Conservation (phyloP, 1,284 basidiomycete species). For the Tylopilus orsonianus region DNA sequence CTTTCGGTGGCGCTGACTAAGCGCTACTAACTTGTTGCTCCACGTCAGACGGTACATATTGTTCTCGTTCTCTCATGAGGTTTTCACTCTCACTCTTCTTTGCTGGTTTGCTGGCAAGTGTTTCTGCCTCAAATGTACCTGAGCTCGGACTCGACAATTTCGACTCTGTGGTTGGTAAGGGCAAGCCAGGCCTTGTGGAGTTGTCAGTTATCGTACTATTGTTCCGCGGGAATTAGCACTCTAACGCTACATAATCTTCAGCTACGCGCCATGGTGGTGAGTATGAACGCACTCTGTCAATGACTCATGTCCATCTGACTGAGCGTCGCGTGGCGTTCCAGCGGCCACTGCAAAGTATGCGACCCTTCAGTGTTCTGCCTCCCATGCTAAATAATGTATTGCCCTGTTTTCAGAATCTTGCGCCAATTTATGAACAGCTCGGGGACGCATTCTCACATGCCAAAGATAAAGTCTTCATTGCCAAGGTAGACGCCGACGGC, state of each 20-base stretch:
- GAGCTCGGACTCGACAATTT: constrained; percentile 79
- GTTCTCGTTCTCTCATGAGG: constrained; percentile 52
- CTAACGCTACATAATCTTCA: constrained; percentile 30
- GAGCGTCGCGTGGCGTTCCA: constrained; percentile 28
- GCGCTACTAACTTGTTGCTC: constrained; percentile 17
- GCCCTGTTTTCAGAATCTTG: constrained; percentile 60
- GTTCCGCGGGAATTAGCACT: neutral
- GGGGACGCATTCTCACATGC: constrained; percentile 80
- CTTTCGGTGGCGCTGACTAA: constrained; percentile 26
- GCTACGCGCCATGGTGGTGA: constrained; percentile 85
- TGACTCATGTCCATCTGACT: neutral
- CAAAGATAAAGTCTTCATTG: constrained; percentile 84
- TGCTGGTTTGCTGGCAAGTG: constrained; percentile 55
- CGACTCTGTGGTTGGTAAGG: constrained; percentile 70
- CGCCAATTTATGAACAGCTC: constrained; percentile 85
- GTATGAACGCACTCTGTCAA: constrained; percentile 26
- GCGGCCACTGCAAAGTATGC: constrained; percentile 79
- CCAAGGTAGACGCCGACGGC: constrained; percentile 93
- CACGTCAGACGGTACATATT: constrained; percentile 25
- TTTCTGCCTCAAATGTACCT: constrained; percentile 76
- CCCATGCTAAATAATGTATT: constrained; percentile 10
- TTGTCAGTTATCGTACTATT: constrained; percentile 61
- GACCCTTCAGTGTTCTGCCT: neutral
- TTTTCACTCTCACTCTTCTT: constrained; percentile 58
- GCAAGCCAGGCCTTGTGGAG: constrained; percentile 83